Percentiles rank a stretch among this genome's conserved stretches.
Evolutionary conservation across 805 yeast genomes (phyloP).

Genomic region (Kodamaea leandrae): DNA sequence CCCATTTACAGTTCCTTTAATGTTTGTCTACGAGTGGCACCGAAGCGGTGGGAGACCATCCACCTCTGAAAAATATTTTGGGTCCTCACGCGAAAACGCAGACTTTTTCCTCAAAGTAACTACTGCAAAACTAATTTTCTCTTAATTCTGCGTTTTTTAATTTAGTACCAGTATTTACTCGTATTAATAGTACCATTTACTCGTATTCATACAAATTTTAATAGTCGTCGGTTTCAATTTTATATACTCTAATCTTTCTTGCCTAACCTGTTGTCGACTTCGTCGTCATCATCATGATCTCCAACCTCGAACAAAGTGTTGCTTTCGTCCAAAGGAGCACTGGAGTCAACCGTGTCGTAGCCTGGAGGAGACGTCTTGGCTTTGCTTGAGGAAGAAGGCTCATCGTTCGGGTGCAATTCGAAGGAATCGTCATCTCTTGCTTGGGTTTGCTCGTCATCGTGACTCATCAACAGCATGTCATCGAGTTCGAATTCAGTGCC

Average conservation of each 20-base stretch:
- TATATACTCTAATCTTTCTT: conserved; percentile 1
- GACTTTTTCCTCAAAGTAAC: background rate
- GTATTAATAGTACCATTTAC: too few relatives aligned
- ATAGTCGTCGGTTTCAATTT: background rate
- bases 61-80: background rate
- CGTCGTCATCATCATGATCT: conserved; percentile 28
- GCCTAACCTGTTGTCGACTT: conserved; percentile 12
- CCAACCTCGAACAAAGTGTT: conserved; percentile 43
- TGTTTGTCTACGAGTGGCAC: background rate
- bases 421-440: conserved; percentile 32
- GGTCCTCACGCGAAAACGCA: background rate
- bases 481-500: conserved; percentile 57
- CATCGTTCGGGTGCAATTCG: conserved; percentile 29
- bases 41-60: conserved; percentile 1
- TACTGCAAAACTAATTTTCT: background rate
- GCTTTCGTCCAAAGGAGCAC: conserved; percentile 14
- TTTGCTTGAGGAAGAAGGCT: background rate
- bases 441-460: conserved; percentile 38
- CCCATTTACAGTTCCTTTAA: too few relatives aligned
- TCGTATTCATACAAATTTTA: background rate
- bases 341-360: conserved; percentile 13
- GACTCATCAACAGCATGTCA: conserved; percentile 53
- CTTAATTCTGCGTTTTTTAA: background rate
- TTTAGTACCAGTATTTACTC: too few relatives aligned
- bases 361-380: conserved; percentile 27